Conservation (phyloP, 768 basidiomycete species). For the Ramaria rubella region DNA sequence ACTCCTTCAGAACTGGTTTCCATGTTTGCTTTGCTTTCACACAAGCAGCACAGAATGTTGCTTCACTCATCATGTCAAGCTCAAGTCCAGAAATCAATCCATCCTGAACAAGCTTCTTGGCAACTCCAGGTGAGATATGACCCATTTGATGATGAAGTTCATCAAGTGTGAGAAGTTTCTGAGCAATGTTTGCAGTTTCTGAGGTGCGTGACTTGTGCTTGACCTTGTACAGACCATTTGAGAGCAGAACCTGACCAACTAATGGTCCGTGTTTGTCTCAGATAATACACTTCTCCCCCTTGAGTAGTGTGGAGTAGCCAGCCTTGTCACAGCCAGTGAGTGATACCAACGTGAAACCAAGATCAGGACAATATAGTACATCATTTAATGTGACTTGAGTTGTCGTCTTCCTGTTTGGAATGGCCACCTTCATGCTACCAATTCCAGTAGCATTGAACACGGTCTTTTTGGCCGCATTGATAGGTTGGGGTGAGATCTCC, state of each 20-base stretch:
- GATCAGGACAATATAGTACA: slow-evolving; percentile 31
- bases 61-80: neutral
- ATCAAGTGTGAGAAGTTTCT: neutral
- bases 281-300: no score
- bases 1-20: neutral
- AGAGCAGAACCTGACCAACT: no score
- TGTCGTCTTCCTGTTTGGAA: slow-evolving; percentile 27
- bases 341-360: slow-evolving; percentile 33
- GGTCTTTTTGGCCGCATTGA: slow-evolving; percentile 23
- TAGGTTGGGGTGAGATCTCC: no score
- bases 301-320: no score
- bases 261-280: no score
- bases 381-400: slow-evolving; percentile 20
- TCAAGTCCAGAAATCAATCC: neutral
- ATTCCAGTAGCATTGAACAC: slow-evolving; percentile 26
- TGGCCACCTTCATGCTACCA: slow-evolving; percentile 27
- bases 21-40: neutral
- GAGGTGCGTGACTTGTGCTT: no score
- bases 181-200: slow-evolving; percentile 23
- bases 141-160: slow-evolving; percentile 10
- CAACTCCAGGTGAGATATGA: neutral
- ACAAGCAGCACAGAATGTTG: neutral
- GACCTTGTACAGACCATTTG: no score
- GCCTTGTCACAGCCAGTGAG: slow-evolving; percentile 30
- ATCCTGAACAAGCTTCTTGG: neutral